A percentile compares a stretch with the other conserved stretches of the same genome.
Conservation (phyloP, 306 rosid genomes). For the Castanea mollissima region DNA sequence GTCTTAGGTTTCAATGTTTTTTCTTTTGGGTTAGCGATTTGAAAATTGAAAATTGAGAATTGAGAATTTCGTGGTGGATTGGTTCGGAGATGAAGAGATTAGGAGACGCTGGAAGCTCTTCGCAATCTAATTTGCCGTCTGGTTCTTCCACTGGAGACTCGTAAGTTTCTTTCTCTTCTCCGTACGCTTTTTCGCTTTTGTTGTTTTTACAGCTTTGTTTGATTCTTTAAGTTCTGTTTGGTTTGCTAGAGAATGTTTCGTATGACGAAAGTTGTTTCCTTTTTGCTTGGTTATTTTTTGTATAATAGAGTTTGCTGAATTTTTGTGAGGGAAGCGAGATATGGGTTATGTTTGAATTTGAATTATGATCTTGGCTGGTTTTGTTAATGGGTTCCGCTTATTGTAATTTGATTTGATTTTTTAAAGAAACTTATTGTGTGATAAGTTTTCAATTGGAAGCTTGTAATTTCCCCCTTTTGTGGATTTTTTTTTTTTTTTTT, state of each 20-base stretch:
- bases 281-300: too few species aligned
- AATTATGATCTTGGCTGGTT: too few species aligned
- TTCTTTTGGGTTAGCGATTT: neutral
- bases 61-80: neutral
- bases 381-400: too few species aligned
- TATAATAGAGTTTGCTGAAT: too few species aligned
- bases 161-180: constrained; percentile 39
- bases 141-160: constrained; percentile 59
- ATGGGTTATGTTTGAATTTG: too few species aligned
- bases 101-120: constrained; percentile 50
- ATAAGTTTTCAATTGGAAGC: too few species aligned
- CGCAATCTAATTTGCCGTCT: constrained; percentile 27
- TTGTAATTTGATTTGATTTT: too few species aligned
- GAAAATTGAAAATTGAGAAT: neutral
- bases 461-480: too few species aligned
- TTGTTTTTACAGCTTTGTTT: neutral
- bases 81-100: constrained; percentile 7
- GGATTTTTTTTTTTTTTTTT: too few species aligned
- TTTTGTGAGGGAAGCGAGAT: too few species aligned
- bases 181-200: constrained; percentile 19
- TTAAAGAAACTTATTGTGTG: too few species aligned
- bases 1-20: neutral
- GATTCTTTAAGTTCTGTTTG: constrained; percentile 13
- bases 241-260: neutral
- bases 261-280: neutral